Evolutionary conservation across 2,329 filamentous ascomycete species (phyloP).

Genomic region (Aspergillus alliaceus): DNA sequence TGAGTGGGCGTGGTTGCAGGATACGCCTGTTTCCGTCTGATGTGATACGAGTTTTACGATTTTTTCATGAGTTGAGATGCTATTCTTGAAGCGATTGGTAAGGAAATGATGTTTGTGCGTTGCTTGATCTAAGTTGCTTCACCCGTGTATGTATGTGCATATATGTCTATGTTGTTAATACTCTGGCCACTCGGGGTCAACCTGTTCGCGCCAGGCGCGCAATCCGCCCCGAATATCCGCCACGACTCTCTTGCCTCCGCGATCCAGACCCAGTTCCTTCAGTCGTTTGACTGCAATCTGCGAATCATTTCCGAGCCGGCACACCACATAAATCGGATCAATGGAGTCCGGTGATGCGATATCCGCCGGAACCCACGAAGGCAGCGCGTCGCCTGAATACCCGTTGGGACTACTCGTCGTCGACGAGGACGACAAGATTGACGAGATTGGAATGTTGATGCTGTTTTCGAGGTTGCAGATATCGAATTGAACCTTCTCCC

Average conservation of each 20-base stretch:
- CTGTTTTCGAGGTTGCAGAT: slow-evolving; percentile 75
- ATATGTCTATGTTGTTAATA: slow-evolving; percentile 25
- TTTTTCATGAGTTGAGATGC: neutral
- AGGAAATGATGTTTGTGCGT: neutral
- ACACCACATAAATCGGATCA: slow-evolving; percentile 45
- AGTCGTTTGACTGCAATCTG: slow-evolving; percentile 45
- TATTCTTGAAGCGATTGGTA: neutral
- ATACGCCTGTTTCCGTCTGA: slow-evolving; percentile 27
- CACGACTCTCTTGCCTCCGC: slow-evolving; percentile 33
- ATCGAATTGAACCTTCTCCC: slow-evolving; percentile 80
- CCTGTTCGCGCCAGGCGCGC: slow-evolving; percentile 42
- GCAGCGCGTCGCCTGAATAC: slow-evolving; percentile 10
- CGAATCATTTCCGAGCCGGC: slow-evolving; percentile 51
- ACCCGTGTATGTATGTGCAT: neutral
- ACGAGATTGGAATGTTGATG: slow-evolving; percentile 57
- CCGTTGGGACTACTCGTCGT: neutral
- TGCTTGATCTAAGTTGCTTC: too few relatives aligned
- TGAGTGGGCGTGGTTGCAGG: slow-evolving; percentile 53
- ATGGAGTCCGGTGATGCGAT: slow-evolving; percentile 22
- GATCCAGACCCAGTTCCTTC: slow-evolving; percentile 39
- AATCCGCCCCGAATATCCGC: slow-evolving; percentile 46
- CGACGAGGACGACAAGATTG: slow-evolving; percentile 33
- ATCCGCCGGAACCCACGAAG: slow-evolving; percentile 30
- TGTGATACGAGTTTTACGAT: neutral
- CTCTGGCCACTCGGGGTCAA: slow-evolving; percentile 44